A percentile compares a stretch with the other conserved stretches of the same genome.
Conservation (phyloP, 805 yeast genomes). For the Sugiyamaella qingdaonensis region DNA sequence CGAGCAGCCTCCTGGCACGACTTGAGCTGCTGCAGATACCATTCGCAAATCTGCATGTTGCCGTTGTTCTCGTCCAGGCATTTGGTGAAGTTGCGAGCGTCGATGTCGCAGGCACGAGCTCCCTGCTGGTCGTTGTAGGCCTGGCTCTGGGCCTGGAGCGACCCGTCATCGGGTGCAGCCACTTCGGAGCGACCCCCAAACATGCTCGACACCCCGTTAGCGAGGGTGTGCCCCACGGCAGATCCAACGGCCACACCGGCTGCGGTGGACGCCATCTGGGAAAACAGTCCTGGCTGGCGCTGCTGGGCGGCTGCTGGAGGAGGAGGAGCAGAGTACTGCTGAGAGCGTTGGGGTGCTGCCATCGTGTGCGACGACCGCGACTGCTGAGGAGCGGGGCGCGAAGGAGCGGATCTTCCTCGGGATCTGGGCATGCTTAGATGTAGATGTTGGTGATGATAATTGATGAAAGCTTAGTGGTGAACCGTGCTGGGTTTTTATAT, state of each 20-base stretch:
- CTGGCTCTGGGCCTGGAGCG: conserved; percentile 30
- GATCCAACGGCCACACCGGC: conserved; percentile 99
- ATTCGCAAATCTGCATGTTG: conserved; percentile 95
- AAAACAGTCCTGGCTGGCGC: conserved; percentile 75
- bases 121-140: conserved; percentile 37
- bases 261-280: conserved; percentile 98
- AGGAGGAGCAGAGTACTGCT: conserved; percentile 39
- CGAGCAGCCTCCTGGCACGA: conserved; percentile 95
- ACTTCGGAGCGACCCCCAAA: conserved; percentile 75
- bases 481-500: neutral
- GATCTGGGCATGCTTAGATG: conserved; percentile 20
- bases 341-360: conserved; percentile 43
- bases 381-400: conserved; percentile 20
- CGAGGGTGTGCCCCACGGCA: conserved; percentile 92
- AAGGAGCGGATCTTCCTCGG: conserved; percentile 19
- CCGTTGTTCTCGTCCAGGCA: conserved; percentile 93
- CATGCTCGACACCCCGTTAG: conserved; percentile 87
- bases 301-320: conserved; percentile 44
- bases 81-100: conserved; percentile 92
- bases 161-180: conserved; percentile 41
- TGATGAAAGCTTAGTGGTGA: too few relatives aligned
- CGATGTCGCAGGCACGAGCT: conserved; percentile 69
- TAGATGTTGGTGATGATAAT: too few relatives aligned
- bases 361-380: conserved; percentile 37
- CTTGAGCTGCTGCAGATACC: conserved; percentile 93